Conservation (phyloP, 148 eudicot genomes). For the Limonium bicolor region DNA sequence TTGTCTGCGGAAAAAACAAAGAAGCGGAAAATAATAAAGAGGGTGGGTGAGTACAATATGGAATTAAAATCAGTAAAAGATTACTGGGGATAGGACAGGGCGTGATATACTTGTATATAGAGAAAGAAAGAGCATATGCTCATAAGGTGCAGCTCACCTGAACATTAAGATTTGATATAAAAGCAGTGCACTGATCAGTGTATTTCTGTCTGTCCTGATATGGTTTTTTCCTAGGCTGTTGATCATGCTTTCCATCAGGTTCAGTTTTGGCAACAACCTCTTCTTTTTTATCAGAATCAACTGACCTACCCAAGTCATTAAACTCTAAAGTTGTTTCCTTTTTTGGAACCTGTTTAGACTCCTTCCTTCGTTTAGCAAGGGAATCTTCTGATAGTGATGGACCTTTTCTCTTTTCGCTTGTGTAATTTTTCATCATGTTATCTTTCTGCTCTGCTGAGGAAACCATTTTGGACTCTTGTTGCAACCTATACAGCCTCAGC, state of each 20-base stretch:
- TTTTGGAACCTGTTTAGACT: constrained; percentile 10
- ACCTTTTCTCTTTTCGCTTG: constrained; percentile 60
- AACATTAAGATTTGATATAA: constrained; percentile 58
- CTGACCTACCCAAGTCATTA: constrained; percentile 11
- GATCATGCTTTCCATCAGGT: constrained; percentile 16
- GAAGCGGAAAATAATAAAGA: too few relatives aligned
- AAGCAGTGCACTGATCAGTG: constrained; percentile 85
- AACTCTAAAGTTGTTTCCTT: constrained; percentile 15
- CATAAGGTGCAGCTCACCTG: constrained; percentile 27
- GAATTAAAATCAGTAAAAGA: too few relatives aligned
- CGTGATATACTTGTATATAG: too few relatives aligned
- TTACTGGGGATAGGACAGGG: too few relatives aligned
- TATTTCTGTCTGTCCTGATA: constrained; percentile 26
- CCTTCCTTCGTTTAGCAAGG: constrained; percentile 57
- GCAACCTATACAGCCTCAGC: constrained; percentile 55
- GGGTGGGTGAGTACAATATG: too few relatives aligned
- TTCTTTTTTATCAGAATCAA: constrained; percentile 18
- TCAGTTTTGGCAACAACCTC: constrained; percentile 14
- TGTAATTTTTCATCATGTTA: constrained; percentile 22
- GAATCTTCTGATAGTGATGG: constrained; percentile 33
- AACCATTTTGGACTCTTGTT: constrained; percentile 57
- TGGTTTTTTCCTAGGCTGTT: constrained; percentile 16
- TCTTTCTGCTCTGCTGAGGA: constrained; percentile 33
- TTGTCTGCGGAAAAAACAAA: constrained; percentile 36
- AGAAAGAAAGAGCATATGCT: constrained; percentile 3